Base-by-base conservation (phyloP, 306 rosid genomes). In the Urtica urens region DNA sequence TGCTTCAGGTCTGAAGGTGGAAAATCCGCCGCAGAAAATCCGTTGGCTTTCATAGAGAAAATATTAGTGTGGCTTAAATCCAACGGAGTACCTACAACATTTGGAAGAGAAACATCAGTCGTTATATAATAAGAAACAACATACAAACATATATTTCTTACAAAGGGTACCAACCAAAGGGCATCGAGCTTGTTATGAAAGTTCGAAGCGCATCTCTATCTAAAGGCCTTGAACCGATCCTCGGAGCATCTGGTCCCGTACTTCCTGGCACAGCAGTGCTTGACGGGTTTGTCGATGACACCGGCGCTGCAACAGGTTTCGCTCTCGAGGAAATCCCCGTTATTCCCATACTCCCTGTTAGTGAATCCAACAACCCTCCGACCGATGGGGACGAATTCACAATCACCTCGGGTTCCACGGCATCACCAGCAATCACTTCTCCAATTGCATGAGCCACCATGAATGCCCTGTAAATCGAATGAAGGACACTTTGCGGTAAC, bases 131-230 rank as follows among this genome's bases (percentile, higher is more conserved):
- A 7, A 52, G 60, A 54, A 21, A 45, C 35, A 58, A 53, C 54
- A 37, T 41, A 65, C 50, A 67, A 62, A 20, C 88, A 71, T 66
- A 81, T 60, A 68, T 62, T n/a, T n/a, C n/a, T n/a, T n/a, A n/a
- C n/a, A n/a, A 76, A 43, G 76, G 70, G 77, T 79, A 85, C 99
- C 69, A 69, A 90, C 99, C 99, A 85, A 90, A 90, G 67, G 99
- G 96, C 94, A 90, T 79, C 58, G 96, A 77, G 63, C 94, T 73
- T 64, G 92, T 77, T 59, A 84, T 75, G 72, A 81, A 90, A 74
- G 81, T 72, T 68, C 92, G 74, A 28, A 90, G 84, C 12, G 79
- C 76, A 73, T 90, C 97, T 72, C 79, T 90, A 60, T 90, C 93
- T 57, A 85, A 74, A 59, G 67, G 85, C 78, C 73, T 78, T 24